phyloP scores from a whole-genome alignment of 78 protist species.

The Dictyostelium firmibasis region DNA sequence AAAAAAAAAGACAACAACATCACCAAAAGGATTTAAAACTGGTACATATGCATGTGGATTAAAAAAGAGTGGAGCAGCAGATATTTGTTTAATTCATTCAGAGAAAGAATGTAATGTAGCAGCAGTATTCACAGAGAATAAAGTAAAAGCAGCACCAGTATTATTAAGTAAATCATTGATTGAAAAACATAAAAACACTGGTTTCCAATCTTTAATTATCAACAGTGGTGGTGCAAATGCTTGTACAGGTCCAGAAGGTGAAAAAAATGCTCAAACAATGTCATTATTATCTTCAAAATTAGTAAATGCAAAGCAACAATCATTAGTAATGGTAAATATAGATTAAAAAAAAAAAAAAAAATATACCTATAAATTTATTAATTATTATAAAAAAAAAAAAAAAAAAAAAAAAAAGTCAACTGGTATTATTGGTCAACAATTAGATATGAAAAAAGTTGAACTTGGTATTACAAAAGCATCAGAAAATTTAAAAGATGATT shows the following conservation, averaged over 20 bases:
- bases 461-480: constrained; percentile 31
- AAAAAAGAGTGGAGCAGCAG: constrained; percentile 44
- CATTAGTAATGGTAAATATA: constrained; percentile 54
- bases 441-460: constrained; percentile 78
- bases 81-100: constrained; percentile 64
- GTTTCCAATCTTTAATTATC: constrained; percentile 58
- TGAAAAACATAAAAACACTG: background rate
- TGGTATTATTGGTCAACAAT: constrained; percentile 86
- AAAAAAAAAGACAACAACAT: background rate
- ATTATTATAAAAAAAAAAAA: background rate
- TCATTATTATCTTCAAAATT: constrained; percentile 28
- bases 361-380: background rate
- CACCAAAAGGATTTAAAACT: constrained; percentile 75
- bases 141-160: constrained; percentile 85
- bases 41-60: constrained; percentile 78
- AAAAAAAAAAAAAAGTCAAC: constrained; percentile 49
- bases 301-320: constrained; percentile 22
- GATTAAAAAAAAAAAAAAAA: background rate
- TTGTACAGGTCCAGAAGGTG: constrained; percentile 85
- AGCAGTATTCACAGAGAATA: constrained; percentile 86
- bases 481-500: constrained; percentile 28
- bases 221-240: constrained; percentile 90
- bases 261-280: constrained; percentile 51
- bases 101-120: constrained; percentile 74
- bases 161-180: constrained; percentile 30